Evolutionary conservation across 1,139 yeast species (phyloP), one percentile per base, ranked within the genome.

Genomic region (Zygoascus meyerae): DNA sequence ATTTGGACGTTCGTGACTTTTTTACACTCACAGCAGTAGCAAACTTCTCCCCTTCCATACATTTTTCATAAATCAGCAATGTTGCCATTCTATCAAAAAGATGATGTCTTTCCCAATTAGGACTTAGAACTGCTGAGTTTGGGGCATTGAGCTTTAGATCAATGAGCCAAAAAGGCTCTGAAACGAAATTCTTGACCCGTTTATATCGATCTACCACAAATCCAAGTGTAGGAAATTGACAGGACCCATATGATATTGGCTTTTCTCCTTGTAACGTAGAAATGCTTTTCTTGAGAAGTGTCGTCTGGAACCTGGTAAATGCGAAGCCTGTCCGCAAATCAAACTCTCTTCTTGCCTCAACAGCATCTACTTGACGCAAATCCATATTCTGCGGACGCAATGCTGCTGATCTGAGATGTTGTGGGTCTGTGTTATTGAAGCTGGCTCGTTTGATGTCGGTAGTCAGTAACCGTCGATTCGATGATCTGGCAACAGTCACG

Each of bases 141-240:
- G 55, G 77, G 44, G 68, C 67, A 2, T 79, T 68, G 11, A 46
- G 42, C 11, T 74, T 74, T 1, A 86, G 64, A 28, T 74, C 73
- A 2, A 94, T 69, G 55, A 67, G 72, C 97, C 97, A 94, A 61
- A 86, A 90, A 16, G 75, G 75, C 61, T 94, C 97, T 0, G 86
- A 76, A 3, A 74, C 68, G 62, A 92, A 92, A 51, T 72, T 70
- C 60, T 79, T 75, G 21, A 85, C 86, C 47, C 96, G 71, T 51
- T 80, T 80, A 62, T 82, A 89, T 51, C 98, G 70, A 61, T 94
- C 98, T n/a, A 92, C 97, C 1, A 94, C 90, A 66, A 94, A 94
- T 2, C 98, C 97, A 45, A 94, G 69, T 0, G 98, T 92, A 1
- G 99, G 99, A 57, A 92, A 92, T 62, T 94, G 99, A 62, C 99